These are phyloP conservation scores for Pelargonium nanum DNA, from an alignment of 345 rosid genomes.

Conservation along the genomic window DNA sequence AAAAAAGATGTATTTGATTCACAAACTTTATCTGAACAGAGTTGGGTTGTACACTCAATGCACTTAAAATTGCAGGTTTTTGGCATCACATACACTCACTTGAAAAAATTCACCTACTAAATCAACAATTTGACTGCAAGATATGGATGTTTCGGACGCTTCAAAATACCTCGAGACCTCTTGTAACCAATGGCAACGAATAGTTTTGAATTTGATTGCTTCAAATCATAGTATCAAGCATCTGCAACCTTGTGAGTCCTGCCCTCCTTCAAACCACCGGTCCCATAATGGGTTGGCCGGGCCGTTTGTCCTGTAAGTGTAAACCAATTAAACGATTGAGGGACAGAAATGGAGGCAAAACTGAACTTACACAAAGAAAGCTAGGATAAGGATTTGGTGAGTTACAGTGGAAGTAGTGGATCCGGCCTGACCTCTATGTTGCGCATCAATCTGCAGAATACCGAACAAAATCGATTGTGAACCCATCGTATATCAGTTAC, in stretches of 20 bases:
- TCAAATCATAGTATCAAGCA: constrained; percentile 54
- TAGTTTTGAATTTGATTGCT: neutral
- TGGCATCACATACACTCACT: neutral
- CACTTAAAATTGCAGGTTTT: too few species aligned
- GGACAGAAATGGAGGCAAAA: neutral
- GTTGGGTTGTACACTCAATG: neutral
- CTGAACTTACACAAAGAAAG: neutral
- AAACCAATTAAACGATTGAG: neutral
- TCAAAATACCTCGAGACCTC: too few species aligned
- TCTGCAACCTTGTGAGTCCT: constrained; percentile 56
- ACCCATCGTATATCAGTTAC: too few species aligned
- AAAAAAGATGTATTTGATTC: neutral
- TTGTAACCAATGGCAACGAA: too few species aligned
- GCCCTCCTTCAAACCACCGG: constrained; percentile 78
- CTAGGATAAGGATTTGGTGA: neutral
- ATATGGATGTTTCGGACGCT: neutral
- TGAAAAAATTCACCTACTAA: neutral
- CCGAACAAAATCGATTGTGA: constrained; percentile 3
- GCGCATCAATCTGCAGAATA: constrained; percentile 41
- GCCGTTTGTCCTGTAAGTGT: constrained; percentile 53
- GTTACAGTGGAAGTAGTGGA: constrained; percentile 68
- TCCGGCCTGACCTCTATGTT: constrained; percentile 60
- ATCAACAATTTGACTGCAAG: too few species aligned
- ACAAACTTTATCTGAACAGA: neutral
- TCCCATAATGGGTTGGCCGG: constrained; percentile 67